Percentiles rank a stretch among this genome's conserved stretches.
These are phyloP conservation scores for Phytophthora pseudosyringae DNA, from an alignment of 352 stramenopile genomes.

Conservation along the genomic window DNA sequence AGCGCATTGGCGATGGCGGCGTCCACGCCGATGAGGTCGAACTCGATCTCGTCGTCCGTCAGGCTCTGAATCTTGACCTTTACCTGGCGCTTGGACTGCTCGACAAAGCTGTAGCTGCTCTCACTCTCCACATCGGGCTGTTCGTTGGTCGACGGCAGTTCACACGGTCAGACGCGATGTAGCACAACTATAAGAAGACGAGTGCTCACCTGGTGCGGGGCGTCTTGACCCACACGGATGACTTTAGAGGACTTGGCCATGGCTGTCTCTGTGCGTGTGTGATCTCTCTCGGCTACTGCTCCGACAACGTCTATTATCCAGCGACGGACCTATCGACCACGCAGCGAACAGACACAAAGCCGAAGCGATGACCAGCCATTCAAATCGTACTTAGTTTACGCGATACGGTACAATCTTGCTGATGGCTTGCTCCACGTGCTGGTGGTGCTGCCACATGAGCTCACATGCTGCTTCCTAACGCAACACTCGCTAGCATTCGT, in stretches of 20 bases:
- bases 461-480: not conserved
- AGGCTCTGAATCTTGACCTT: constrained; percentile 88
- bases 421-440: not conserved
- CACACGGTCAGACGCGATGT: constrained; percentile 13
- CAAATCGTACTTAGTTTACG: not conserved
- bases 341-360: constrained; percentile 33
- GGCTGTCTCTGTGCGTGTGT: constrained; percentile 15
- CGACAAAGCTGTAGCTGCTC: constrained; percentile 78
- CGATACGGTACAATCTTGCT: not conserved
- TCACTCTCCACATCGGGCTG: constrained; percentile 80
- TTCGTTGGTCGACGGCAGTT: not conserved
- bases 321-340: constrained; percentile 27
- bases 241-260: constrained; percentile 83
- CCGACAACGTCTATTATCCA: constrained; percentile 13
- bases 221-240: constrained; percentile 77
- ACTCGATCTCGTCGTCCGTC: constrained; percentile 90
- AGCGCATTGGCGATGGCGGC: constrained; percentile 93
- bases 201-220: constrained; percentile 70
- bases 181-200: not conserved
- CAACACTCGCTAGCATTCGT: constrained; percentile 8
- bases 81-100: constrained; percentile 84
- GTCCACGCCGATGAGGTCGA: constrained; percentile 93
- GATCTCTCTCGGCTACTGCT: constrained; percentile 1
- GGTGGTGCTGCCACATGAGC: constrained; percentile 10
- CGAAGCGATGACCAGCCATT: constrained; percentile 41